phyloP scores from a whole-genome alignment of 495 filamentous ascomycete species.

The Cercophora sp. region DNA sequence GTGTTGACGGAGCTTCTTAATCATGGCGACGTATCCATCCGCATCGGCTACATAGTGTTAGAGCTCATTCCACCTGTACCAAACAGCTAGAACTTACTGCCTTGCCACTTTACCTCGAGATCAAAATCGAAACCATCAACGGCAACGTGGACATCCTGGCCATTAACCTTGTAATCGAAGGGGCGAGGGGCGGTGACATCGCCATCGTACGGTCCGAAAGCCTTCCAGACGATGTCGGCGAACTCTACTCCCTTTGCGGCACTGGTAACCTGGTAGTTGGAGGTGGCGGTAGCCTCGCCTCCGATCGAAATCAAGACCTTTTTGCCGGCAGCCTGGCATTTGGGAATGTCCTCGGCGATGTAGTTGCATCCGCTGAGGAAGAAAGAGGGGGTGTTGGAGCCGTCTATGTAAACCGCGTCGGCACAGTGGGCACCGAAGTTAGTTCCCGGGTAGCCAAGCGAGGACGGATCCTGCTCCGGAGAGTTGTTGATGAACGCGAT shows the following conservation, averaged over 20 bases:
- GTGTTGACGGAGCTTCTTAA: slow-evolving; percentile 48
- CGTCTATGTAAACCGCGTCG: slow-evolving; percentile 25
- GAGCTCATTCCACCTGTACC: too few relatives aligned
- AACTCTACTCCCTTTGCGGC: slow-evolving; percentile 49
- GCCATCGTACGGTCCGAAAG: slow-evolving; percentile 55
- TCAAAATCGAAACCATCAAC: slow-evolving; percentile 72
- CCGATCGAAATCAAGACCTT: slow-evolving; percentile 64
- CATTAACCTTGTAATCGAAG: slow-evolving; percentile 44
- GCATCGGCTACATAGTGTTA: too few relatives aligned
- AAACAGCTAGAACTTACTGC: too few relatives aligned
- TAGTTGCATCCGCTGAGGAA: slow-evolving; percentile 39
- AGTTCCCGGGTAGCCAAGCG: slow-evolving; percentile 33
- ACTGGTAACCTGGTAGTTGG: slow-evolving; percentile 45
- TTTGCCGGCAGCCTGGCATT: slow-evolving; percentile 60
- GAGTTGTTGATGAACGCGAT: slow-evolving; percentile 41
- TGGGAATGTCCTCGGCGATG: slow-evolving; percentile 51
- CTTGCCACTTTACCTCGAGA: slow-evolving; percentile 46
- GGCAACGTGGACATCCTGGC: slow-evolving; percentile 25
- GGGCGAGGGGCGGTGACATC: slow-evolving; percentile 48
- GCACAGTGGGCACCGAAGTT: slow-evolving; percentile 41
- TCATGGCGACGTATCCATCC: slow-evolving; percentile 38
- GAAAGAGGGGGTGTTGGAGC: slow-evolving; percentile 27
- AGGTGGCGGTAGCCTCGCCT: slow-evolving; percentile 31
- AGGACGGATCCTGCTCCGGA: slow-evolving; percentile 32
- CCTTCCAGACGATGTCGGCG: slow-evolving; percentile 60